These are phyloP conservation scores for Mycena vitilis DNA, from an alignment of 768 basidiomycete genomes.

Conservation along the genomic window DNA sequence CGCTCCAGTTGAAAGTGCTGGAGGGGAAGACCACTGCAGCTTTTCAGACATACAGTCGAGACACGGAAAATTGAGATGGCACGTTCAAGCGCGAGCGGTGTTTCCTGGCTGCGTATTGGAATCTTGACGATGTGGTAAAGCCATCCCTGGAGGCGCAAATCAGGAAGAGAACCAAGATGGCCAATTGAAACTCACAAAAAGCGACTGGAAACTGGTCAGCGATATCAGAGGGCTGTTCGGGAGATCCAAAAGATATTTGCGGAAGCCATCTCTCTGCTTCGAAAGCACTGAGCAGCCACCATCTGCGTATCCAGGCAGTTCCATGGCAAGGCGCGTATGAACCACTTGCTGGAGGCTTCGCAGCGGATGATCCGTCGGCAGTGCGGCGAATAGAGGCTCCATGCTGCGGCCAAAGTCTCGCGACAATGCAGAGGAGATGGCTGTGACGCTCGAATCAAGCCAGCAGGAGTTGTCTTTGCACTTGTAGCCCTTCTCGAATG, in stretches of 20 bases:
- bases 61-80: no score
- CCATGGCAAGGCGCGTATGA: not conserved
- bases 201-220: no score
- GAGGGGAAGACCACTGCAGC: no score
- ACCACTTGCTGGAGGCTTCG: conserved; percentile 4
- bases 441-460: conserved; percentile 8
- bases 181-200: no score
- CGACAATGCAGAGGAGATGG: not conserved
- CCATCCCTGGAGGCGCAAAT: no score
- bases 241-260: not conserved
- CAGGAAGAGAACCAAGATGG: no score
- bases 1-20: no score
- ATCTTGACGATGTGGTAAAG: no score
- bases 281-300: not conserved
- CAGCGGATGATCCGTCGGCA: not conserved
- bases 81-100: no score
- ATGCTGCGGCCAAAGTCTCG: not conserved
- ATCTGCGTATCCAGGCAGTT: conserved; percentile 4
- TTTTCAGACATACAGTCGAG: no score
- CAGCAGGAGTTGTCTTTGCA: conserved; percentile 15
- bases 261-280: conserved; percentile 19
- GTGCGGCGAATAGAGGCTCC: not conserved
- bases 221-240: no score
- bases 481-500: not conserved
- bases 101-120: no score